Percentiles rank a stretch among this genome's conserved stretches.
These are phyloP conservation scores for Fusarium piperis DNA, from an alignment of 2,329 filamentous ascomycete species.

Conservation along the genomic window DNA sequence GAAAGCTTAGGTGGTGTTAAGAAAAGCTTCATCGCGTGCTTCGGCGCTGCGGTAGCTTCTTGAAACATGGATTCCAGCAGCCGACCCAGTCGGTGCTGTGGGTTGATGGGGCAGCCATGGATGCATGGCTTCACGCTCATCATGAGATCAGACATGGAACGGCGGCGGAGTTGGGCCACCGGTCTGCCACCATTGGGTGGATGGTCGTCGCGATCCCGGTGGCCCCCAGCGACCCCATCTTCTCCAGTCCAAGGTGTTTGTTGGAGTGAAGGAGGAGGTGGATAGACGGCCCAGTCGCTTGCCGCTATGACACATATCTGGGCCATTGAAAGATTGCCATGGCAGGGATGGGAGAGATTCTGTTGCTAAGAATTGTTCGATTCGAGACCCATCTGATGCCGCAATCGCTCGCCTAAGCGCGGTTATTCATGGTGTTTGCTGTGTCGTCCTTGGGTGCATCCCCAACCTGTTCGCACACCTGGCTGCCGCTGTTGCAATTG, in stretches of 20 bases:
- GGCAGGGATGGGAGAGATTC: constrained; percentile 27
- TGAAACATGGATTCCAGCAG: constrained; percentile 1
- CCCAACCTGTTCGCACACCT: neutral
- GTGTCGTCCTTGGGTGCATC: neutral
- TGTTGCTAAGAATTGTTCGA: constrained; percentile 37
- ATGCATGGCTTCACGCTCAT: neutral
- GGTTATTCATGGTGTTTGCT: constrained; percentile 25
- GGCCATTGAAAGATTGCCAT: constrained; percentile 20
- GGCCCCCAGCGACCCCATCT: neutral
- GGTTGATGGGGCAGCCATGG: neutral
- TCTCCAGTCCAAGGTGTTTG: constrained; percentile 3
- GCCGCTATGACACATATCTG: constrained; percentile 30
- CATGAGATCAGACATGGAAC: constrained; percentile 5
- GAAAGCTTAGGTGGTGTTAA: neutral
- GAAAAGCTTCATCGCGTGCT: neutral
- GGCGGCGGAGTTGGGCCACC: neutral
- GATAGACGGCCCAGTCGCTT: constrained; percentile 5
- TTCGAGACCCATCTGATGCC: constrained; percentile 15
- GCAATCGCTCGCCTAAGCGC: constrained; percentile 25
- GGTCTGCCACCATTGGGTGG: neutral
- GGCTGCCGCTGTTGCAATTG: neutral
- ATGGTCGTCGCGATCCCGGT: neutral
- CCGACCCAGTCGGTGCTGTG: neutral
- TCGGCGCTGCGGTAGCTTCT: constrained; percentile 1
- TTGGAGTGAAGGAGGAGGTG: constrained; percentile 6